Conservation (phyloP, 495 filamentous ascomycete genomes). For the Tirmania nivea region DNA sequence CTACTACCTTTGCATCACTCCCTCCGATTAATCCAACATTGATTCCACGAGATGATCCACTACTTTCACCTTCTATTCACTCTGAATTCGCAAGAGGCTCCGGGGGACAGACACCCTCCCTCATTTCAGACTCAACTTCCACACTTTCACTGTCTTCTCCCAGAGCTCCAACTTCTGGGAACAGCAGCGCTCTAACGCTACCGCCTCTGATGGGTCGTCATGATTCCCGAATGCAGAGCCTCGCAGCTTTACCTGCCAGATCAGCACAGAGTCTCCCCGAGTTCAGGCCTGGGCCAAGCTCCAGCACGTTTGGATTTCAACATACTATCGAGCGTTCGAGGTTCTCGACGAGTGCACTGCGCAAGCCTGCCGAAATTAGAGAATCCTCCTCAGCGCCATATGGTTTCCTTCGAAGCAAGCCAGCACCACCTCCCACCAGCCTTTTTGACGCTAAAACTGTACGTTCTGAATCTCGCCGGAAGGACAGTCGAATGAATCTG, state of each 20-base stretch:
- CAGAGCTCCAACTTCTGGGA: conserved; percentile 17
- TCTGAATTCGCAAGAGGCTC: conserved; percentile 31
- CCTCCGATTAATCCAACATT: conserved; percentile 28
- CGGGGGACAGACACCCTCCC: conserved; percentile 36
- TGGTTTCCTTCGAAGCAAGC: too few relatives aligned
- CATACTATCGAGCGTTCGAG: too few relatives aligned
- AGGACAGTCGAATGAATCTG: neutral
- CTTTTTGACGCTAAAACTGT: neutral
- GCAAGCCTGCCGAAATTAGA: too few relatives aligned
- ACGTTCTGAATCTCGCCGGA: neutral
- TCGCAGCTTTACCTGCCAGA: neutral
- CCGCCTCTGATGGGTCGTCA: neutral
- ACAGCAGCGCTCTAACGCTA: neutral
- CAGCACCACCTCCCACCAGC: neutral
- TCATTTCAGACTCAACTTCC: conserved; percentile 49
- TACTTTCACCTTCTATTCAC: conserved; percentile 43
- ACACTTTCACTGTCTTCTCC: conserved; percentile 34
- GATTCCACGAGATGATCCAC: conserved; percentile 32
- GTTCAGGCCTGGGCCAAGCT: neutral
- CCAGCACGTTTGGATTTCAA: too few relatives aligned
- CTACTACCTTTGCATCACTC: conserved; percentile 22
- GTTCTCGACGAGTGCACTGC: too few relatives aligned
- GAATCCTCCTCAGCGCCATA: too few relatives aligned
- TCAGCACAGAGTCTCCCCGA: neutral
- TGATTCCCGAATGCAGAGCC: neutral